Base-by-base conservation (phyloP, 2,329 filamentous ascomycete species). In the Dryadomyces quercivorus region DNA sequence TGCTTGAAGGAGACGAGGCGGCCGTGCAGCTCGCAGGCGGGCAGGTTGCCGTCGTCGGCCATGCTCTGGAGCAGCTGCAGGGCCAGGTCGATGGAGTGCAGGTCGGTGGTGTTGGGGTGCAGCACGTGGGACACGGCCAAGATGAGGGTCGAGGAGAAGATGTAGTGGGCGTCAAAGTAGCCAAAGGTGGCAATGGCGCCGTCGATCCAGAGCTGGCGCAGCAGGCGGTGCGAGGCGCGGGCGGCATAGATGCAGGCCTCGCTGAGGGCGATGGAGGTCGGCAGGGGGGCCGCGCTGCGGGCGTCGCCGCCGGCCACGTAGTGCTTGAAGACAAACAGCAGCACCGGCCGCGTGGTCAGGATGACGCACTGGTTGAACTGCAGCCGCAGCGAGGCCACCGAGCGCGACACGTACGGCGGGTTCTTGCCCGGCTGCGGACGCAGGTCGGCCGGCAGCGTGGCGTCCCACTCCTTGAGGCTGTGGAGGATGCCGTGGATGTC, bases 221-320 rank as follows among this genome's bases (percentile, higher is more conserved):
- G 59, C 16, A 64, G 56, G n/a, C 59, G 61, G 26, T 59, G 58
- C 42, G 61, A 58, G 20, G 58, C 58, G 22, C 63, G 56, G 5
- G 63, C 63, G 9, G 63, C 61, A 36, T 62, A 60, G 50, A 64
- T 63, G 55, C 63, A 64, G 6, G 62, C 61, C 47, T 67, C 66
- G 42, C 61, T 61, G 4, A 67, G 60, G 13, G 64, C 64, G 12
- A 63, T 58, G 1, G 64, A 63, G 46, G 62, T 64, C 2, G 62
- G 61, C 5, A 1, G 59, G 47, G 16, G 47, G 10, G 42, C 15
- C 21, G 13, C 15, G 21, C 56, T 57, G 13, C 34, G n/a, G n/a
- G 34, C 20, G 2, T 7, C 5, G 15, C 4, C 5, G 2, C 18
- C 18, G 20, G 45, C 20, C 36, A 54, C 45, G 8, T 44, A 50